Evolutionary conservation across 164 flowering plant species (phyloP), one percentile per base, ranked within the genome.

Genomic region (Chimonanthus salicifolius): DNA sequence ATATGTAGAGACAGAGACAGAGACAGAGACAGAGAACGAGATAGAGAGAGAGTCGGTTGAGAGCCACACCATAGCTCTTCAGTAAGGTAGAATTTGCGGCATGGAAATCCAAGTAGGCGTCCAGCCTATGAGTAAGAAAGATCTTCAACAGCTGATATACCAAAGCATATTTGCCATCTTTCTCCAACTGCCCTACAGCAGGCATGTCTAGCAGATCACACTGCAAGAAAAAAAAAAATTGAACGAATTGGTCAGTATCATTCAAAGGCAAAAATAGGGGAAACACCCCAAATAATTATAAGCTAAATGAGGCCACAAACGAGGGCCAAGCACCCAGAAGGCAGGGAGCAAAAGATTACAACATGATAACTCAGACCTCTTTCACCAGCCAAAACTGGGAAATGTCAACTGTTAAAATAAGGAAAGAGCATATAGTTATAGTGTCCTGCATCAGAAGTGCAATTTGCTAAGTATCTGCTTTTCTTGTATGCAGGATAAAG

Each of bases 171-270:
- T 87, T 88, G 10, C 84, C 84, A 84, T 93, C 98, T 74, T 92
- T 89, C 86, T 96, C 99, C 84, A 96, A 76, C 77, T 96, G 99
- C 49, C 78, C 86, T 11, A 96, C 85, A 75, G 97, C 92, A 60
- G 97, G 97, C 88, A 96, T 79, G 71, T 90, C 97, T 70, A 96
- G 84, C 84, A 94, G 82, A 85, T 94, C 97, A 80, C 94, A 89
- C 99, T 96, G 92, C 83, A 80, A 21, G n/a, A 16, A 68, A 62
- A 6, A 60, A 60, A 6, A 60, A 20, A 2, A 13, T n/a, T 4
- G 15, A 48, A 48, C 13, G 16, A 11, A 11, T 69, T 21, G 68
- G n/a, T n/a, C 6, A 33, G 33, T 63, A 21, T 6, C 66, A 63
- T 16, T 43, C 49, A 47, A 48, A 68, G 15, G 2, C 47, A 51